Evolutionary conservation across 257 asterid genomes (phyloP), one percentile per base, ranked within the genome.

Genomic region (Parsonsia alboflavescens): DNA sequence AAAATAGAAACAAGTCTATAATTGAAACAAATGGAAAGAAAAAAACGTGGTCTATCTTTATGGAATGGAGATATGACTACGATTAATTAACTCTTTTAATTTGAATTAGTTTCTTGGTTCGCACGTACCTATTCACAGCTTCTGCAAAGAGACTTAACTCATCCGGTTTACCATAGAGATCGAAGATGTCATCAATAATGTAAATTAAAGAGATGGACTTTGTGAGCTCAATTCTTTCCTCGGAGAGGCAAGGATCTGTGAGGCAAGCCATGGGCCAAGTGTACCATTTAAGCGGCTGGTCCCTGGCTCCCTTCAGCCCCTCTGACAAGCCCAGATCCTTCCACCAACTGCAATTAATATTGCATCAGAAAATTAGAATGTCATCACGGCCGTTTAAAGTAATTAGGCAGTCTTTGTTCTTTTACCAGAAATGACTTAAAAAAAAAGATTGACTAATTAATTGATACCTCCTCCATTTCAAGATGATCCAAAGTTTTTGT

Each of bases 261-360:
- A 79, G 53, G 1, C 21, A 4, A 10, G 79, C 86, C 81, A 79
- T 77, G 45, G 85, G 21, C 82, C 88, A 81, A 11, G 80, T 44
- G 72, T 84, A 77, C 86, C 85, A 84, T 79, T 84, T 84, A 26
- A 73, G 30, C 28, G 84, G 88, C 41, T 81, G 88, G 24, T 84
- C 72, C 72, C 87, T 75, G 10, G 82, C 78, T 6, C 61, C 62
- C 78, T 82, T 78, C 45, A 84, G 75, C 1, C 84, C 89, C 57
- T 52, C 28, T 0, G 59, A 53, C 19, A 86, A 67, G 4, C 86
- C 83, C 30, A 87, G 73, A 28, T 68, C 77, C 2, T 30, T 73
- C 96, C 91, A 84, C 91, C 92, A 87, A 75, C 92, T 89, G 69
- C 15, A 64, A 21, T 49, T 10, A 54, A 5, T 33, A 33, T 33